Evolutionary conservation across 352 stramenopile species (phyloP), one percentile per base, ranked within the genome.

Genomic region (Pythium vanterpoolii): DNA sequence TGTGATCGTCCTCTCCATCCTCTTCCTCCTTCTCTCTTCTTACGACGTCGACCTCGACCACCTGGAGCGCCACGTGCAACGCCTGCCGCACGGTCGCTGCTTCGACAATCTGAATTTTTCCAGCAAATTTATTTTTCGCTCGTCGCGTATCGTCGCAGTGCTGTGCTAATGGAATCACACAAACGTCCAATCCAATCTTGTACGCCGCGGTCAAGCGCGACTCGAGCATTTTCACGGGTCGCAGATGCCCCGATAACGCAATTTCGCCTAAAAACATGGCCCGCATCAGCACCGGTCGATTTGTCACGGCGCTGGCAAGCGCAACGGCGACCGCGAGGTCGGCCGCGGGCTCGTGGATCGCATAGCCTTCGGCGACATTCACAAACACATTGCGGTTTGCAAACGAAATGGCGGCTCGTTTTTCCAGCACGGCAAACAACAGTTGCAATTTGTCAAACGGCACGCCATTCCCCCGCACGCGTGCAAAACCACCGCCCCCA

Each of bases 371-470:
- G 7, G 86, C 83, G 43, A 95, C 75, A 58, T 95, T 95, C 42
- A 95, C 83, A 70, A 95, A 95, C 24, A 93, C 82, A 63, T 74
- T 91, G 63, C 86, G 77, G 62, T 87, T 81, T 24, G 73, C 74
- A 34, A 89, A 92, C 52, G 81, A 90, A 7, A 95, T 59, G 13
- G 54, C 76, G 1, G 78, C 81, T 6, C 95, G 87, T 62, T 98
- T 98, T 66, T 98, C 91, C n/a, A 99, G 72, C 8, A 99, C 95
- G 1, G 96, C 96, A 26, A 99, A 87, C 9, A 99, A 72, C 33
- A 99, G 69, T 24, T 96, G 76, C 5, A 99, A 72, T 51, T 98
- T 96, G 56, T 97, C 87, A 39, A 72, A 95, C 34, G 72, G 86
- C 55, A 85, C 93, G 64, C 83, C 96, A 36, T 79, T 83, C 57